Percentiles rank a stretch among this genome's conserved stretches.
phyloP scores from a whole-genome alignment of 257 asterid species.

The Scutellaria baicalensis region DNA sequence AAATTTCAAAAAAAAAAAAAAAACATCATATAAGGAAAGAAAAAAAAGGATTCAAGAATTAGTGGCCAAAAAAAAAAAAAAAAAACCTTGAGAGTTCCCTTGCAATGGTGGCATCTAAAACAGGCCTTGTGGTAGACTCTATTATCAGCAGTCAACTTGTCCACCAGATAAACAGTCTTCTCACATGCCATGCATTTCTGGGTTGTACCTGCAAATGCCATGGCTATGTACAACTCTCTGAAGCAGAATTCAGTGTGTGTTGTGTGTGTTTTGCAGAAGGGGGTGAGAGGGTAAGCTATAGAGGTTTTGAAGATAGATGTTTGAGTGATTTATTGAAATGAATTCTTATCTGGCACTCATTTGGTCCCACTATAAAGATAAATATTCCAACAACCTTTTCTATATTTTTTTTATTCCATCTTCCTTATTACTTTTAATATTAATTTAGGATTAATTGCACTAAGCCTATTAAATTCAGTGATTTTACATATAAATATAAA shows the following conservation, averaged over 20 bases:
- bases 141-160: slow-evolving; percentile 84
- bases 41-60: too few relatives aligned
- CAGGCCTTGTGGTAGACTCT: slow-evolving; percentile 90
- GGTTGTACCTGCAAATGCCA: slow-evolving; percentile 98
- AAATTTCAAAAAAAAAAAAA: neutral
- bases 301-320: slow-evolving; percentile 10
- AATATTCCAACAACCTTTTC: slow-evolving; percentile 14
- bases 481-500: too few relatives aligned
- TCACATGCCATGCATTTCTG: slow-evolving; percentile 98
- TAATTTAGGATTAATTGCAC: neutral
- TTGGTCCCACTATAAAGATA: slow-evolving; percentile 33
- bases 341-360: slow-evolving; percentile 24
- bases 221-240: slow-evolving; percentile 10
- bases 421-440: too few relatives aligned
- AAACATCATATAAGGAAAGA: too few relatives aligned
- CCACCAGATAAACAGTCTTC: slow-evolving; percentile 89
- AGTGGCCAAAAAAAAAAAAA: neutral
- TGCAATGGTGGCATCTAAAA: slow-evolving; percentile 97
- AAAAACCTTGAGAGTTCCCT: slow-evolving; percentile 83
- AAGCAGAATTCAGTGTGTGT: neutral
- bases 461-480: too few relatives aligned
- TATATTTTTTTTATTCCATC: too few relatives aligned
- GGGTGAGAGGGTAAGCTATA: slow-evolving; percentile 10
- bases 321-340: slow-evolving; percentile 12
- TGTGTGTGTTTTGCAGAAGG: neutral